Conservation (phyloP, 306 rosid genomes). For the Datisca glomerata region DNA sequence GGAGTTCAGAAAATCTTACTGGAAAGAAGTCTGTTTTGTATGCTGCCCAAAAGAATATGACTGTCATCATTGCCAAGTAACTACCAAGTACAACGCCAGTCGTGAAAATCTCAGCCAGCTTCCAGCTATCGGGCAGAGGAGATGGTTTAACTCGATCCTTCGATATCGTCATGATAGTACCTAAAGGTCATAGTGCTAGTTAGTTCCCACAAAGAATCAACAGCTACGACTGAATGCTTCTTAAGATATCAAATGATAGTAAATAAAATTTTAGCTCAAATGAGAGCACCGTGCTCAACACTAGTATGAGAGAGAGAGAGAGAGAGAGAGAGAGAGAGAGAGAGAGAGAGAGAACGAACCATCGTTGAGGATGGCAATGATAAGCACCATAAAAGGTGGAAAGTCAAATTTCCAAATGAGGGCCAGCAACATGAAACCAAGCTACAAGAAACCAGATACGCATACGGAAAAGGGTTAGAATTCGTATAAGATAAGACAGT, state of each 20-base stretch:
- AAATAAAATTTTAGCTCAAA: no score
- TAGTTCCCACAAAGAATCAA: conserved; percentile 1
- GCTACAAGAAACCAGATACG: conserved; percentile 42
- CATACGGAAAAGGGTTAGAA: no score
- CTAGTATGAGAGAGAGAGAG: not conserved
- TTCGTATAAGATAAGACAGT: no score
- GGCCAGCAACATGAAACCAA: conserved; percentile 97
- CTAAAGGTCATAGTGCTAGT: conserved; percentile 33
- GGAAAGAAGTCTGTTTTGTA: conserved; percentile 92
- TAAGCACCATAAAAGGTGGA: conserved; percentile 98
- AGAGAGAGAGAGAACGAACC: conserved; percentile 37
- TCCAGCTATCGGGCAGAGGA: conserved; percentile 99
- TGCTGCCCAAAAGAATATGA: conserved; percentile 96
- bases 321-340: not conserved
- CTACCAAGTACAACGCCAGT: conserved; percentile 87
- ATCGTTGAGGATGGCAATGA: conserved; percentile 91
- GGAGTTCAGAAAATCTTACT: conserved; percentile 28
- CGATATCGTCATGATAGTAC: conserved; percentile 96
- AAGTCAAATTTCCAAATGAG: conserved; percentile 91
- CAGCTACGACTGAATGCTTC: no score
- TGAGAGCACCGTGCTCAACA: no score
- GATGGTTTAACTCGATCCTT: conserved; percentile 96
- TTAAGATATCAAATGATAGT: no score
- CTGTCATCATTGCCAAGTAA: conserved; percentile 98
- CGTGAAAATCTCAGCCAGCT: conserved; percentile 82